phyloP scores from a whole-genome alignment of 2,329 filamentous ascomycete species.

The Xylariaceae sp. region DNA sequence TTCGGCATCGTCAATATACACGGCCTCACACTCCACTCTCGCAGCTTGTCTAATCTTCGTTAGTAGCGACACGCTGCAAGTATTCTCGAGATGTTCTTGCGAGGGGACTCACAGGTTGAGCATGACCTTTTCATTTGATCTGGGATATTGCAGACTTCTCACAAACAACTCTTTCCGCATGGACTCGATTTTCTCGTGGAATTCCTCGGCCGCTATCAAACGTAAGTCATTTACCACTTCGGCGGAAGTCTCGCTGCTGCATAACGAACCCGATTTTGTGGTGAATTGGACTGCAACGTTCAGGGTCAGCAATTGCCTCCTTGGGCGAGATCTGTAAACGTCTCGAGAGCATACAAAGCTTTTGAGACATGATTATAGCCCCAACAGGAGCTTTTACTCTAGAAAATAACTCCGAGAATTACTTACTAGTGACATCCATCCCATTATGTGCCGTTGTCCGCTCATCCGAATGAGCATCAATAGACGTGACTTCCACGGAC shows the following conservation, averaged over 20 bases:
- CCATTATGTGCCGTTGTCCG: neutral
- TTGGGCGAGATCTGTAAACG: too few relatives aligned
- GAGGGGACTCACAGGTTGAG: conserved; percentile 18
- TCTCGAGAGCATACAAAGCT: too few relatives aligned
- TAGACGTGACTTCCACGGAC: conserved; percentile 10
- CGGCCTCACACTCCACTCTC: conserved; percentile 32
- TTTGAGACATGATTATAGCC: too few relatives aligned
- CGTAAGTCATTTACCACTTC: neutral
- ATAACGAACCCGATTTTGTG: conserved; percentile 19
- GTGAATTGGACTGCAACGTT: too few relatives aligned
- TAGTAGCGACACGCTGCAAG: neutral
- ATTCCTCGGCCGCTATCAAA: conserved; percentile 20
- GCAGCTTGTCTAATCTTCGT: conserved; percentile 29
- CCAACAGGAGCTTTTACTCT: too few relatives aligned
- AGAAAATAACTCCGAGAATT: too few relatives aligned
- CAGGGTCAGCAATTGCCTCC: too few relatives aligned
- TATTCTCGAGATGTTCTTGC: neutral
- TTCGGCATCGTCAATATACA: conserved; percentile 33
- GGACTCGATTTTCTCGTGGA: conserved; percentile 24
- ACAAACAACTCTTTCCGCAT: conserved; percentile 32
- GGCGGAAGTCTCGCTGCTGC: neutral
- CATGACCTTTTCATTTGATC: conserved; percentile 22
- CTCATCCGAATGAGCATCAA: conserved; percentile 16
- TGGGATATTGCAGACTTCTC: conserved; percentile 21
- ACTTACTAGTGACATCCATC: conserved; percentile 24